Evolutionary conservation across 495 filamentous ascomycete genomes (phyloP).

Genomic region (Platismatia glauca): DNA sequence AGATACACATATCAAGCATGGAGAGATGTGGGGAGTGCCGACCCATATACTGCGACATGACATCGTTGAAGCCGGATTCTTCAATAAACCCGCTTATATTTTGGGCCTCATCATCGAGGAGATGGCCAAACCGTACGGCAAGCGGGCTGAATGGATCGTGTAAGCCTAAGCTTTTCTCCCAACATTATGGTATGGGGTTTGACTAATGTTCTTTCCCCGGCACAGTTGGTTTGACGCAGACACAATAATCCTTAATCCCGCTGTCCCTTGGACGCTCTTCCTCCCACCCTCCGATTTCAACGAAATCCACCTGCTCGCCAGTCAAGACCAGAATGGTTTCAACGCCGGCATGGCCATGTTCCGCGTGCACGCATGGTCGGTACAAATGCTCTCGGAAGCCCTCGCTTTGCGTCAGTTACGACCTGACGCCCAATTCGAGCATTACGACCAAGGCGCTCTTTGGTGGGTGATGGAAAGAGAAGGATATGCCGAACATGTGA

Average conservation of each 20-base stretch:
- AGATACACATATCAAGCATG: constrained; percentile 33
- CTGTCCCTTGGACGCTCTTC: constrained; percentile 37
- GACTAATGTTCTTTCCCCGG: neutral
- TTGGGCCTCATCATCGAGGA: constrained; percentile 35
- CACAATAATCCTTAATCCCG: constrained; percentile 35
- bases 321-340: constrained; percentile 30
- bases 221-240: constrained; percentile 39
- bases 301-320: constrained; percentile 34
- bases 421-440: constrained; percentile 26
- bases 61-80: constrained; percentile 28
- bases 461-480: constrained; percentile 27
- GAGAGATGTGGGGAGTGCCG: constrained; percentile 31
- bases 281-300: constrained; percentile 35
- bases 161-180: constrained; percentile 18
- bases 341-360: constrained; percentile 33
- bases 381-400: constrained; percentile 31
- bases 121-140: constrained; percentile 30
- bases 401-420: constrained; percentile 29
- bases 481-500: constrained; percentile 25
- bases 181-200: neutral
- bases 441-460: constrained; percentile 32
- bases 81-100: constrained; percentile 38
- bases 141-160: constrained; percentile 40
- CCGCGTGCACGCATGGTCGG: constrained; percentile 34
- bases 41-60: constrained; percentile 33